These are phyloP conservation scores for Colletotrichum tabaci DNA, from an alignment of 2,329 filamentous ascomycete species.

Conservation along the genomic window DNA sequence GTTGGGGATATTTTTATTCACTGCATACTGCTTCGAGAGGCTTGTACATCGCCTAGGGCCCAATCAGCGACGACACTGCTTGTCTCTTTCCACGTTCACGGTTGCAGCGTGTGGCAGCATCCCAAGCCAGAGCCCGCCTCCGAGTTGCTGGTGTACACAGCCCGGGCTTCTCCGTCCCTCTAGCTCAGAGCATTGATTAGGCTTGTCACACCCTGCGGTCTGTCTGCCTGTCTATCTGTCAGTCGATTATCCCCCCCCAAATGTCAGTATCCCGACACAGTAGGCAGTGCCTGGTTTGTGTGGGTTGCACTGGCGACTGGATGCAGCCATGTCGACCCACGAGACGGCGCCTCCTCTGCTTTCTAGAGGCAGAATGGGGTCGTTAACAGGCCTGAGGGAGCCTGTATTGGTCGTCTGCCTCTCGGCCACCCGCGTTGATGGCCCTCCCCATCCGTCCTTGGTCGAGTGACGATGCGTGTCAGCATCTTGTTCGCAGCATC, in stretches of 20 bases:
- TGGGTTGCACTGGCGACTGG: conserved; percentile 24
- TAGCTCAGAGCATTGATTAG: neutral
- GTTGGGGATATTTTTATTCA: conserved; percentile 38
- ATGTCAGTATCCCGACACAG: neutral
- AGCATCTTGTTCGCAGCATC: conserved; percentile 33
- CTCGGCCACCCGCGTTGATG: conserved; percentile 9
- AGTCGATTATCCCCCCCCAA: no score
- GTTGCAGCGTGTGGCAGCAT: conserved; percentile 31
- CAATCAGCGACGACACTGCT: conserved; percentile 20
- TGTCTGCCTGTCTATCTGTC: no score
- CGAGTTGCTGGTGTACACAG: conserved; percentile 37
- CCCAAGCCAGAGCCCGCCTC: conserved; percentile 14
- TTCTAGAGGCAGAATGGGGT: conserved; percentile 18
- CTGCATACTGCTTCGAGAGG: conserved; percentile 9
- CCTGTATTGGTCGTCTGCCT: conserved; percentile 9
- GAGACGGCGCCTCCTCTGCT: conserved; percentile 19
- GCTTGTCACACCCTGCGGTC: conserved; percentile 15
- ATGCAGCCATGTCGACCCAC: conserved; percentile 1
- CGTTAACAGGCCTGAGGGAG: conserved; percentile 23
- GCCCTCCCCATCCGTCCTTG: neutral
- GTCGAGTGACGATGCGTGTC: conserved; percentile 21
- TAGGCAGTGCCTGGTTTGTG: conserved; percentile 27
- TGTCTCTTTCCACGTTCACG: conserved; percentile 22
- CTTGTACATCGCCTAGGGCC: conserved; percentile 29
- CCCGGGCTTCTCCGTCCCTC: conserved; percentile 38